These are phyloP conservation scores for Emergomyces orientalis DNA, from an alignment of 2,329 filamentous ascomycete genomes.

Conservation along the genomic window DNA sequence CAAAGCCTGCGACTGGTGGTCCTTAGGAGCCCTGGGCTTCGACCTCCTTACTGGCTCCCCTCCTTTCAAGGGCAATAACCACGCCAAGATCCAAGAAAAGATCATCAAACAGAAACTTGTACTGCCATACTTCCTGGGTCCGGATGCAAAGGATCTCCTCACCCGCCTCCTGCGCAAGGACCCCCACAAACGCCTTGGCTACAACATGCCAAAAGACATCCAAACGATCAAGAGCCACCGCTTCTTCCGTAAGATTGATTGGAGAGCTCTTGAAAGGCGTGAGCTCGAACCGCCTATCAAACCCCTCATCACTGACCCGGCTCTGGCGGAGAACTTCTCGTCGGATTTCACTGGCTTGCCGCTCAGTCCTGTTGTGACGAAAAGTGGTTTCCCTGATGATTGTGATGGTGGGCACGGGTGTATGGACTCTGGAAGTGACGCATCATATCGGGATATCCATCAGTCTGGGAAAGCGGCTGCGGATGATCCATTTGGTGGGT, in stretches of 20 bases:
- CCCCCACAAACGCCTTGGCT: constrained; percentile 77
- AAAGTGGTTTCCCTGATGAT: constrained; percentile 23
- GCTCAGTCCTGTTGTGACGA: constrained; percentile 58
- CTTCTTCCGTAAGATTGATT: constrained; percentile 96
- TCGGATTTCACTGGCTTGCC: constrained; percentile 82
- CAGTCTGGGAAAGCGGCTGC: not conserved
- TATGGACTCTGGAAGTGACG: not conserved
- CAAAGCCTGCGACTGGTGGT: constrained; percentile 98
- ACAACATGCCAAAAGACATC: constrained; percentile 81
- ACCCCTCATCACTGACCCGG: constrained; percentile 89
- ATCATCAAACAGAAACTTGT: constrained; percentile 87
- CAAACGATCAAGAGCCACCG: constrained; percentile 79
- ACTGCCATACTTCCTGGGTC: constrained; percentile 80
- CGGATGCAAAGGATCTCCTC: constrained; percentile 89
- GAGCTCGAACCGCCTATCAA: constrained; percentile 83
- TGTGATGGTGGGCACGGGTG: constrained; percentile 12
- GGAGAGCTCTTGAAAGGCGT: constrained; percentile 72
- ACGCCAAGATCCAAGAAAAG: constrained; percentile 90
- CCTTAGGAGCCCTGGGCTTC: constrained; percentile 81
- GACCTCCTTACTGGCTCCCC: constrained; percentile 88
- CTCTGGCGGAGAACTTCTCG: constrained; percentile 92
- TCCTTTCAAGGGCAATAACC: constrained; percentile 82
- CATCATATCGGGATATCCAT: not conserved
- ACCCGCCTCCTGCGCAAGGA: constrained; percentile 87
- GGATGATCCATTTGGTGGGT: constrained; percentile 39